Evolutionary conservation across 2,329 filamentous ascomycete species (phyloP).

Genomic region (Colletotrichum zoysiae): DNA sequence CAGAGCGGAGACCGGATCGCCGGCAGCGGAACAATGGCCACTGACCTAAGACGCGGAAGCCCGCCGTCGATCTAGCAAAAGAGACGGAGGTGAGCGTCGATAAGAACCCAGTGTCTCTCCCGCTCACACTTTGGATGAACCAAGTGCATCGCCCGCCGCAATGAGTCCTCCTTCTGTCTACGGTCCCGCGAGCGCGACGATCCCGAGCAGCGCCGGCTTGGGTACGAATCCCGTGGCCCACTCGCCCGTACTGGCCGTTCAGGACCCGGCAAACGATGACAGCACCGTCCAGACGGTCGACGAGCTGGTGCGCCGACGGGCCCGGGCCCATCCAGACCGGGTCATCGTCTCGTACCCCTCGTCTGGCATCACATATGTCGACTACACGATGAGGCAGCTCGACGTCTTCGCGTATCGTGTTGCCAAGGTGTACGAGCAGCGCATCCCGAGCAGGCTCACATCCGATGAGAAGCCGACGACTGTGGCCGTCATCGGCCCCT

Average conservation of each 20-base stretch:
- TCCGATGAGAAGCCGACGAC: slow-evolving; percentile 50
- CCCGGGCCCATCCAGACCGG: slow-evolving; percentile 48
- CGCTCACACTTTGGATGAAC: slow-evolving; percentile 22
- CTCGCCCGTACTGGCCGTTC: not conserved
- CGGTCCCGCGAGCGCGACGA: slow-evolving; percentile 37
- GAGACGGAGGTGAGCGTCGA: slow-evolving; percentile 8
- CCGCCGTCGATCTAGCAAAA: slow-evolving; percentile 22
- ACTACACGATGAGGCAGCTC: slow-evolving; percentile 61
- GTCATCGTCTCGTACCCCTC: slow-evolving; percentile 58
- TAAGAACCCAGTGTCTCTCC: slow-evolving; percentile 11
- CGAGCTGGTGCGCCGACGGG: slow-evolving; percentile 45
- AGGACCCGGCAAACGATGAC: slow-evolving; percentile 41
- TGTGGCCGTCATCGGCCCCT: slow-evolving; percentile 64
- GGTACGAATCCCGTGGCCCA: slow-evolving; percentile 15
- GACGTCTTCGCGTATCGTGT: slow-evolving; percentile 53
- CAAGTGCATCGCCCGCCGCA: slow-evolving; percentile 11
- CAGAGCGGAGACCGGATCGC: slow-evolving; percentile 18
- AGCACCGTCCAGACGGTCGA: slow-evolving; percentile 46
- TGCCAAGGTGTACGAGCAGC: slow-evolving; percentile 45
- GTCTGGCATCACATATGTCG: slow-evolving; percentile 57
- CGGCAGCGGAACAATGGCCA: slow-evolving; percentile 29
- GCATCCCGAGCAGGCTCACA: slow-evolving; percentile 43
- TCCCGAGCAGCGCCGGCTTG: slow-evolving; percentile 28
- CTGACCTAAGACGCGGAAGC: not conserved
- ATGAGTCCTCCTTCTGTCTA: slow-evolving; percentile 42